These are phyloP conservation scores for Thraustochytrium sp. DNA, from an alignment of 352 stramenopile species.

Conservation along the genomic window DNA sequence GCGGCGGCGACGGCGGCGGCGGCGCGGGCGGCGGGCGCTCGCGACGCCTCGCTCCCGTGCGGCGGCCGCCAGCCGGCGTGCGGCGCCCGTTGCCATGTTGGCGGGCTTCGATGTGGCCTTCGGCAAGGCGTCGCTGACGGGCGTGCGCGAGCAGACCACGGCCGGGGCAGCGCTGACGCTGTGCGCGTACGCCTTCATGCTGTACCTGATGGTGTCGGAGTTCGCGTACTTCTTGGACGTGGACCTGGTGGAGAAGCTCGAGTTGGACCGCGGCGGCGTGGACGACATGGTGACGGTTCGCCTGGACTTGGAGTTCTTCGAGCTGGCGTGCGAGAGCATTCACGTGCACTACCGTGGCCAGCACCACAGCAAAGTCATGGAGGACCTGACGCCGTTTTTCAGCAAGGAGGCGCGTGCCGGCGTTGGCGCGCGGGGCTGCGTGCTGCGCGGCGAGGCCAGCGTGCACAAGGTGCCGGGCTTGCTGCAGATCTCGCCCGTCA, in stretches of 20 bases:
- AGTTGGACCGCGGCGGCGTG: background rate
- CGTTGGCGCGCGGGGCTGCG: background rate
- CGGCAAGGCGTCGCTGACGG: constrained; percentile 12
- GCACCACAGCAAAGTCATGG: background rate
- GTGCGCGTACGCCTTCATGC: constrained; percentile 19
- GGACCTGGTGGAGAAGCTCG: constrained; percentile 27
- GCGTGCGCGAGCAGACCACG: background rate
- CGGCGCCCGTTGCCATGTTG: too few relatives aligned
- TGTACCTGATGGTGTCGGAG: constrained; percentile 12
- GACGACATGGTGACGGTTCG: background rate
- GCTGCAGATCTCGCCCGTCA: background rate
- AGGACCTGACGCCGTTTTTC: background rate
- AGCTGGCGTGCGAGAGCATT: background rate
- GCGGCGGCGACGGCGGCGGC: too few relatives aligned
- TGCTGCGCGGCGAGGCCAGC: background rate
- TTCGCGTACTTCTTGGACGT: background rate
- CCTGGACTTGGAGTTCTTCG: background rate
- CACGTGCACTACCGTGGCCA: background rate
- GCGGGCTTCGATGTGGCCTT: constrained; percentile 24
- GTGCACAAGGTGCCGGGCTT: background rate
- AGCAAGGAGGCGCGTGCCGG: background rate
- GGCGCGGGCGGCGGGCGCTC: too few relatives aligned
- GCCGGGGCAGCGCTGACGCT: constrained; percentile 1
- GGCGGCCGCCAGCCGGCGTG: too few relatives aligned
- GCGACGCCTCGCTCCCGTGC: too few relatives aligned